Evolutionary conservation across 2,329 filamentous ascomycete genomes (phyloP).

Genomic region (Penicillium frequentans): DNA sequence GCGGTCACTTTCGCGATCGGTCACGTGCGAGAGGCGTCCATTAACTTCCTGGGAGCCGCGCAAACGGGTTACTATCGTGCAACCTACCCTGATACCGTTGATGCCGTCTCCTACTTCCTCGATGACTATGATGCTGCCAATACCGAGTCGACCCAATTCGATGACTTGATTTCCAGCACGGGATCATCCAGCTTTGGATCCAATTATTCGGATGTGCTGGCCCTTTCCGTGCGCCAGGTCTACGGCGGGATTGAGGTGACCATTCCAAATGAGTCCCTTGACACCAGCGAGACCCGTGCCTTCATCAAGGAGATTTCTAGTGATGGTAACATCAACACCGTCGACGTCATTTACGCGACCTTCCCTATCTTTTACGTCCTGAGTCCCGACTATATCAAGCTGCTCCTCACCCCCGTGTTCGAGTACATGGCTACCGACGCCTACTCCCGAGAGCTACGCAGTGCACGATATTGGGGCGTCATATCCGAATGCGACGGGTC

Average conservation of each 20-base stretch:
- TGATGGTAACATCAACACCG: conserved; percentile 42
- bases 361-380: conserved; percentile 43
- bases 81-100: conserved; percentile 26
- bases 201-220: conserved; percentile 41
- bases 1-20: conserved; percentile 43
- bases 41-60: conserved; percentile 37
- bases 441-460: conserved; percentile 33
- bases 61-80: conserved; percentile 38
- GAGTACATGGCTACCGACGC: conserved; percentile 36
- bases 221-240: conserved; percentile 40
- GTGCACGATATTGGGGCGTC: conserved; percentile 38
- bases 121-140: conserved; percentile 37
- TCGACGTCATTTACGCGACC: conserved; percentile 42
- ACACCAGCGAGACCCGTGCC: conserved; percentile 26
- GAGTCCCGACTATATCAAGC: conserved; percentile 39
- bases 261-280: conserved; percentile 31
- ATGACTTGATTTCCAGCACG: conserved; percentile 23
- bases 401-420: conserved; percentile 43
- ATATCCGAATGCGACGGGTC: conserved; percentile 41
- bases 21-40: conserved; percentile 35
- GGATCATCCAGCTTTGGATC: conserved; percentile 23
- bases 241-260: conserved; percentile 40
- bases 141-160: conserved; percentile 30
- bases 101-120: conserved; percentile 36
- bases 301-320: conserved; percentile 45